A percentile compares a stretch with the other conserved stretches of the same genome.
Evolutionary conservation across 495 filamentous ascomycete species (phyloP).

Genomic region (Physcia stellaris): DNA sequence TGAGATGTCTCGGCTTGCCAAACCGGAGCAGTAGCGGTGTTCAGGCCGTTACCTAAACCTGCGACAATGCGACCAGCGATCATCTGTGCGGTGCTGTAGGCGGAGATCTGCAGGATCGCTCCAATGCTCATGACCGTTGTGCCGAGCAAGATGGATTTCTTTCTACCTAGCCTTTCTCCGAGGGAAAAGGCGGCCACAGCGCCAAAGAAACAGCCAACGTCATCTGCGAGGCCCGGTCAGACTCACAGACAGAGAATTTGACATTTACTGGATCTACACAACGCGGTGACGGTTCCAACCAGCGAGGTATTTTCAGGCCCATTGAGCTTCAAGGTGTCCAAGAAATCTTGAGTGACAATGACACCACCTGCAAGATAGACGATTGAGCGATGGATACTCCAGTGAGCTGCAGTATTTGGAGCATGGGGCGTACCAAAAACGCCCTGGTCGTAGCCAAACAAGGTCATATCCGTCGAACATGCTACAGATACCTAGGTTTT

Average conservation of each 20-base stretch:
- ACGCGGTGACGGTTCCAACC: conserved; percentile 45
- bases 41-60: conserved; percentile 51
- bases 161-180: conserved; percentile 44
- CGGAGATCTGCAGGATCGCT: conserved; percentile 47
- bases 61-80: conserved; percentile 49
- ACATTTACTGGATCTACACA: conserved; percentile 58
- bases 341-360: conserved; percentile 41
- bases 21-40: conserved; percentile 48
- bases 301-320: conserved; percentile 32
- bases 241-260: conserved; percentile 10
- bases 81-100: conserved; percentile 48
- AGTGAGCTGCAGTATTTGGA: neutral
- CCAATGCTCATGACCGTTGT: conserved; percentile 46
- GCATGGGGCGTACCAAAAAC: conserved; percentile 28
- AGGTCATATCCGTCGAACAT: conserved; percentile 42
- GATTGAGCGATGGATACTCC: conserved; percentile 1
- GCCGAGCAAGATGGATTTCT: conserved; percentile 41
- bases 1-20: conserved; percentile 54
- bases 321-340: conserved; percentile 35
- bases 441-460: conserved; percentile 49
- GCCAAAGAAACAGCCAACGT: conserved; percentile 44
- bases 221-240: too few relatives aligned
- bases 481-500: conserved; percentile 23
- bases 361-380: conserved; percentile 24
- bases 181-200: conserved; percentile 44